A percentile compares a stretch with the other conserved stretches of the same genome.
phyloP scores from a whole-genome alignment of 2,329 filamentous ascomycete species.

The Penicillium digitatum region DNA sequence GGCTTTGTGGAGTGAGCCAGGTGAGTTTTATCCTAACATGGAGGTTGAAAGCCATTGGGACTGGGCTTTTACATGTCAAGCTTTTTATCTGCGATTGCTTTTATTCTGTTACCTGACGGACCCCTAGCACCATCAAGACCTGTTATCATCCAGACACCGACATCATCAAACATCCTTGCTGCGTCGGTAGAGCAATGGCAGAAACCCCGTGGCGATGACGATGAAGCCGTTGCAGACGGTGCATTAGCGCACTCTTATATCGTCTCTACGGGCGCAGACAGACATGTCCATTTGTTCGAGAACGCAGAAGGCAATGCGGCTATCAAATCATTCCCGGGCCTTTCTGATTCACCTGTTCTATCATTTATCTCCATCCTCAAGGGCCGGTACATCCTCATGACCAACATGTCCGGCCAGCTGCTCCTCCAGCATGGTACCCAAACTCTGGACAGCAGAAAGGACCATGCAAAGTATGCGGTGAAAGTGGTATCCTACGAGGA shows the following conservation, averaged over 20 bases:
- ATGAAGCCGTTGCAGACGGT: slow-evolving; percentile 10
- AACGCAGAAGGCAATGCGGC: slow-evolving; percentile 18
- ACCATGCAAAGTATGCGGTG: slow-evolving; percentile 59
- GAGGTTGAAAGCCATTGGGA: background rate
- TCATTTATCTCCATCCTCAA: slow-evolving; percentile 46
- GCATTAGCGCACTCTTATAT: slow-evolving; percentile 27
- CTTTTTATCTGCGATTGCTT: background rate
- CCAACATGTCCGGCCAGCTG: slow-evolving; percentile 58
- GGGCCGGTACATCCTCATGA: slow-evolving; percentile 47
- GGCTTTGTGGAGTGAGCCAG: slow-evolving; percentile 47
- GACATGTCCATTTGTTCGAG: slow-evolving; percentile 47
- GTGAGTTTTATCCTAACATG: slow-evolving; percentile 31
- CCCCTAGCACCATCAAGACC: slow-evolving; percentile 46
- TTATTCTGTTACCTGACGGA: slow-evolving; percentile 13
- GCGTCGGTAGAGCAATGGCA: slow-evolving; percentile 43
- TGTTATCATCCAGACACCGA: slow-evolving; percentile 41
- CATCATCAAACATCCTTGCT: slow-evolving; percentile 53
- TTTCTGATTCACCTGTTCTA: slow-evolving; percentile 49
- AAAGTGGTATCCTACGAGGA: slow-evolving; percentile 45
- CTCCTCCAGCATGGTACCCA: slow-evolving; percentile 46
- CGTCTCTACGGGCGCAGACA: slow-evolving; percentile 47
- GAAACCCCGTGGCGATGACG: slow-evolving; percentile 12
- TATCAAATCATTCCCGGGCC: slow-evolving; percentile 25
- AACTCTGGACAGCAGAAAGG: slow-evolving; percentile 49
- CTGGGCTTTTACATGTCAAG: background rate